Percentiles rank a stretch among this genome's conserved stretches.
Conservation (phyloP, 176 grass and related monocot species). For the Carex cristatella region DNA sequence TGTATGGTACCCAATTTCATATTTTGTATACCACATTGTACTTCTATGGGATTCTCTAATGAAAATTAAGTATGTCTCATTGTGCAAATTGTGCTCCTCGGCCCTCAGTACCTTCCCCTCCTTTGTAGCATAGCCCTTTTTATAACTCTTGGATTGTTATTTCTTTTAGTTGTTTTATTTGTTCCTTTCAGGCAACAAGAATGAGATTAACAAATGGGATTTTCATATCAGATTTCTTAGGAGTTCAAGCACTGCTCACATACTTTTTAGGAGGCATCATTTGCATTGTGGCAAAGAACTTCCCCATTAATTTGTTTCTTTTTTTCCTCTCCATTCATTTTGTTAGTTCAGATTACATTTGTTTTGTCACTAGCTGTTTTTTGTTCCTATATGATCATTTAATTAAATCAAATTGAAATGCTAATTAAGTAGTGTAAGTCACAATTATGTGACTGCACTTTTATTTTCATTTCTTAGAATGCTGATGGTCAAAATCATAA, state of each 20-base stretch:
- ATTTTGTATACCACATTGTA: neutral
- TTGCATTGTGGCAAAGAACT: neutral
- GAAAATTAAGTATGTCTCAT: neutral
- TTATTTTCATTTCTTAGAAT: neutral
- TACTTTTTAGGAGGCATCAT: neutral
- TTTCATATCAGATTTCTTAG: neutral
- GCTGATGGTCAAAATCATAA: neutral
- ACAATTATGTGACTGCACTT: neutral
- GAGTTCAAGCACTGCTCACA: neutral
- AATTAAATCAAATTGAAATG: neutral
- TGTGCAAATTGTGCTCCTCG: neutral
- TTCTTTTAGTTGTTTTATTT: neutral
- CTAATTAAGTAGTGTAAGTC: neutral
- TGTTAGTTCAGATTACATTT: neutral
- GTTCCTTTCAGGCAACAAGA: conserved; percentile 2
- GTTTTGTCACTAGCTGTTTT: neutral
- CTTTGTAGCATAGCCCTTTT: neutral
- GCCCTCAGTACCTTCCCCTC: neutral
- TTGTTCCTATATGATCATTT: neutral
- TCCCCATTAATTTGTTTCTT: neutral
- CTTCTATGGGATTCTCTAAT: neutral
- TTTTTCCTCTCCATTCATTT: neutral
- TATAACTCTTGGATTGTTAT: neutral
- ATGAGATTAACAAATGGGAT: neutral
- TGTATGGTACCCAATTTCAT: neutral